Base-by-base conservation (phyloP, 345 rosid genomes). In the Populus euphratica region DNA sequence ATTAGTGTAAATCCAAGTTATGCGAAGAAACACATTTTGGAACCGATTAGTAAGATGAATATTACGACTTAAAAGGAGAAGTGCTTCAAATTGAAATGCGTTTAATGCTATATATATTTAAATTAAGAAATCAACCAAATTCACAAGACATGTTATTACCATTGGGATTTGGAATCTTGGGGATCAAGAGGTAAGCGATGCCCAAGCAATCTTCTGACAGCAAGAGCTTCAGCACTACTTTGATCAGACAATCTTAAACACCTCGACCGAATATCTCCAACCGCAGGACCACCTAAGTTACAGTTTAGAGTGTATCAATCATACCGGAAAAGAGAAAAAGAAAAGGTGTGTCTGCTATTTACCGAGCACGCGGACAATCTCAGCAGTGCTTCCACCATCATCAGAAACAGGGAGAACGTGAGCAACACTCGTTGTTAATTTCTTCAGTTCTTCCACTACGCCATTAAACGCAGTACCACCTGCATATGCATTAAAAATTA, bases 351-450 rank as follows among this genome's bases (percentile, higher is more conserved):
- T 43, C 47, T 43, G 44, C 2, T 43, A 43, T 43, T 43, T 43
- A 94, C 98, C 99, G 9, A 93, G 96, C 25, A 95, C 97, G 64
- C 98, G 91, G 73, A 95, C 97, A 76, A 95, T 93, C 91, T 95
- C 98, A n/a, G 98, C 99, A 0, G 99, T 95, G 63, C 98, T 93
- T 73, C 98, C 98, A 2, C 98, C 98, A 77, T 95, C 99, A 68
- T 95, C 98, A 67, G 98, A 95, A 33, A 95, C 99, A 31, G 98
- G 99, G 77, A 95, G 91, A 67, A 95, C 97, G 76, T 95, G 97
- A 43, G 98, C 89, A 7, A 95, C 97, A 49, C 94, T 87, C 16
- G 94, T 91, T 27, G 98, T 95, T 65, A 95, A 63, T 73, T 75
- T 88, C 94, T 91, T 93, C 50, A 95, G 89, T 84, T 93, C 98